Evolutionary conservation across 352 stramenopile species (phyloP), one percentile per base, ranked within the genome.

Genomic region (Heterotrichella gracilis): DNA sequence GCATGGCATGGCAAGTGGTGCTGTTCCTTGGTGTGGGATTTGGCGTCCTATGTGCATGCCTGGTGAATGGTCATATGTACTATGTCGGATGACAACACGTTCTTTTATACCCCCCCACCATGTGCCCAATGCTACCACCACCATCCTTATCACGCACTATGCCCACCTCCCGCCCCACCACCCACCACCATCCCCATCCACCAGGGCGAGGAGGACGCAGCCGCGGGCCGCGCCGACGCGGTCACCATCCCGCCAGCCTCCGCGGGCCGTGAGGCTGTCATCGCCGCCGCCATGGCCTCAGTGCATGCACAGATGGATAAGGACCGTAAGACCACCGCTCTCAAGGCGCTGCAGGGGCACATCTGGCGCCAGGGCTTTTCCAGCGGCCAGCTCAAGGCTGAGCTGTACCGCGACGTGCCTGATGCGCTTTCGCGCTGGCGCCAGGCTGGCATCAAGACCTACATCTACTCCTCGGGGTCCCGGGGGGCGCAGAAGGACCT

Each of bases 401-500:
- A 87, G 70, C 79, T 94, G 22, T 96, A 91, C 74, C 78, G 79
- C 25, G 89, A 96, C 74, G 83, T 95, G 24, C 78, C 82, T 9
- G 76, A 74, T 3, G 85, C 86, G 67, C 72, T 95, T 19, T 64
- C 82, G 20, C 86, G 85, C 69, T 85, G 89, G 75, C 74, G 79
- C 20, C 68, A 74, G 0, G 75, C 78, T 19, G 79, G 80, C 64
- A 78, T 91, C 39, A 76, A 78, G 63, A 79, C 94, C 17, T 84
- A 83, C 69, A 94, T 94, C 73, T 95, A 94, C 76, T 92, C 83
- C 32, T 94, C 85, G 2, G 88, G 88, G 9, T 91, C 82, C 73
- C 78, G 82, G 17, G 77, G 84, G 68, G 84, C 84, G 14, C 84
- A 91, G 73, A 80, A 81, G 20, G 75, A 86, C 74, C 76, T 91